Percentiles rank a stretch among this genome's conserved stretches.
phyloP scores from a whole-genome alignment of 805 yeast genomes.

The Zygosaccharomyces lentus region DNA sequence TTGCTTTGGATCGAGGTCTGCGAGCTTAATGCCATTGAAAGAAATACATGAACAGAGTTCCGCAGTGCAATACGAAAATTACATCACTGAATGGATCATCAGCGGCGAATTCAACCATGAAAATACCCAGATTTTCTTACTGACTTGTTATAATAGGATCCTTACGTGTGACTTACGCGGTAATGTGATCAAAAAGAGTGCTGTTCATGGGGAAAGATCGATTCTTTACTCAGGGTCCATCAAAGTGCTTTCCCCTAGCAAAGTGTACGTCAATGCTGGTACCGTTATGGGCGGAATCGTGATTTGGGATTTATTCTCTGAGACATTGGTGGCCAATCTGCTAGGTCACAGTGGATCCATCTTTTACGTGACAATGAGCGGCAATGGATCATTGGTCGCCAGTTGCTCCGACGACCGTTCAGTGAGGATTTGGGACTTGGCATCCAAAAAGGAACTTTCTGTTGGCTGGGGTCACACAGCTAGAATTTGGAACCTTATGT shows the following conservation, averaged over 20 bases:
- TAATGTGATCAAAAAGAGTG: constrained; percentile 28
- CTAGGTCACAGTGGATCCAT: constrained; percentile 88
- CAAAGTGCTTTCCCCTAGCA: constrained; percentile 39
- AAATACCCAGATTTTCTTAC: constrained; percentile 42
- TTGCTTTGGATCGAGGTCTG: constrained; percentile 71
- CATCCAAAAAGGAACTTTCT: constrained; percentile 54
- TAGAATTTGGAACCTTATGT: constrained; percentile 80
- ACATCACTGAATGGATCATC: constrained; percentile 77
- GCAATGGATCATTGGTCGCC: constrained; percentile 50
- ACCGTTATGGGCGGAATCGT: constrained; percentile 88
- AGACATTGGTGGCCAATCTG: constrained; percentile 48
- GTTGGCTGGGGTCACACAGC: constrained; percentile 97
- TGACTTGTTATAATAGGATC: constrained; percentile 75
- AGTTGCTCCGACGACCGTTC: constrained; percentile 96
- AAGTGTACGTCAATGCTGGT: constrained; percentile 72
- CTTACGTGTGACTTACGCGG: constrained; percentile 31
- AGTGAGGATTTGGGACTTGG: constrained; percentile 66
- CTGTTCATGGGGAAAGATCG: constrained; percentile 63
- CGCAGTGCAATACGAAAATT: constrained; percentile 39
- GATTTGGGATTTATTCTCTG: constrained; percentile 59
- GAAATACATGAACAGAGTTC: constrained; percentile 27
- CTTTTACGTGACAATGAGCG: constrained; percentile 67
- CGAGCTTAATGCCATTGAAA: constrained; percentile 40
- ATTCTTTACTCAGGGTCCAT: constrained; percentile 85
- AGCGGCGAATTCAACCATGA: constrained; percentile 48